Evolutionary conservation across 495 filamentous ascomycete genomes (phyloP).

Genomic region (Cudoniella acicularis): DNA sequence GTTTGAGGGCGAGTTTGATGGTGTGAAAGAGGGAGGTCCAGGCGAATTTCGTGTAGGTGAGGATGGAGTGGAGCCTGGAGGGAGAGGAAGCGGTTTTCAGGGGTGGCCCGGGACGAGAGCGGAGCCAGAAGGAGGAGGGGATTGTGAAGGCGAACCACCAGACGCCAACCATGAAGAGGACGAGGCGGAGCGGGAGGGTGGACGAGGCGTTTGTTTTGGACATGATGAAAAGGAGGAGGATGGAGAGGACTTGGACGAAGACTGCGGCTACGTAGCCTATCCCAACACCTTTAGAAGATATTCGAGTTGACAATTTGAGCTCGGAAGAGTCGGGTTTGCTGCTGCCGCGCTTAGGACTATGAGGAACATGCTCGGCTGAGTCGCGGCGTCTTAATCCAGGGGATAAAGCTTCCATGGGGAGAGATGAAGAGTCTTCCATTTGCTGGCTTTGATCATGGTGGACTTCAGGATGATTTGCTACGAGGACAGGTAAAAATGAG

Average conservation of each 20-base stretch:
- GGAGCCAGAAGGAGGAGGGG: constrained; percentile 81
- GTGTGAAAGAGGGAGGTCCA: constrained; percentile 86
- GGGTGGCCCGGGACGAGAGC: constrained; percentile 85
- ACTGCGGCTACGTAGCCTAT: constrained; percentile 85
- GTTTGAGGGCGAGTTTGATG: constrained; percentile 65
- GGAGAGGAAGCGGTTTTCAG: constrained; percentile 38
- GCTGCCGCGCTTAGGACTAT: constrained; percentile 31
- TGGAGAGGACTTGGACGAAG: constrained; percentile 72
- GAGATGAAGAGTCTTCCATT: too few species aligned
- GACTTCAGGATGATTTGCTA: constrained; percentile 65
- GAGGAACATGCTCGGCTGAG: constrained; percentile 21
- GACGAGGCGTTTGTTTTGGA: constrained; percentile 51
- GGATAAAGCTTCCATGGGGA: constrained; percentile 17
- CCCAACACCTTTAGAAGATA: constrained; percentile 88
- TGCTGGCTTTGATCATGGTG: constrained; percentile 11
- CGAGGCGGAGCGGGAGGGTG: constrained; percentile 72
- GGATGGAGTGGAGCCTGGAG: constrained; percentile 10
- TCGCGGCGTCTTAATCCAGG: constrained; percentile 22
- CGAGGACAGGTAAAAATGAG: constrained; percentile 76
- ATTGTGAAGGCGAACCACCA: constrained; percentile 97
- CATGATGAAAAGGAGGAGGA: constrained; percentile 66
- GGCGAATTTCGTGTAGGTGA: constrained; percentile 67
- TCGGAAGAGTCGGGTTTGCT: constrained; percentile 50
- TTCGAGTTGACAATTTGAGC: constrained; percentile 71
- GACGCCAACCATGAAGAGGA: constrained; percentile 77